Base-by-base conservation (phyloP, 2,329 filamentous ascomycete genomes). In the Shiraia sp. region DNA sequence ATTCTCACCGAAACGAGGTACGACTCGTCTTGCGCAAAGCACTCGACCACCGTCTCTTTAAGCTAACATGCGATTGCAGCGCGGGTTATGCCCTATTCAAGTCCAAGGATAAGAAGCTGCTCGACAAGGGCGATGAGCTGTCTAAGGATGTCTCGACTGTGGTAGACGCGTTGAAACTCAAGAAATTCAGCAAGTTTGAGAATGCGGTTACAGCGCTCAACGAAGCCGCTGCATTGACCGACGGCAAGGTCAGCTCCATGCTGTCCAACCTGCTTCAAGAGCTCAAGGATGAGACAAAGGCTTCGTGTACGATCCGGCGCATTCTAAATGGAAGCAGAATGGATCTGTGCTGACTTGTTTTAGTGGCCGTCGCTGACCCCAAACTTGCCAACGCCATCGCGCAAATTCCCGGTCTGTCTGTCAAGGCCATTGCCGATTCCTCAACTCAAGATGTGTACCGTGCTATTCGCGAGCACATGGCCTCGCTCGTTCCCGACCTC, bases 21-120 rank as follows among this genome's bases (percentile, higher is more conserved):
- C 30, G 55, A 12, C 14, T 32, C 36, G 29, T 29, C 9, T 26
- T 38, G 43, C 43, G 42, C 45, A 37, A 26, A 38, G 41, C 44
- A 45, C 30, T 31, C 26, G 13, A 15, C 24, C 19, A 23, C 17
- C 24, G 25, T 22, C 19, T 22, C 15, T n/a, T 14, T 35, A 25
- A 49, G 51, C 55, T 62, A 51, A 63, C 53, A 28, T 31, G 17
- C 5, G 22, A 41, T 63, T 87, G 87, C 66, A 89, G 88, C 74
- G 91, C 91, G 61, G 95, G 93, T 72, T 97, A 97, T 78, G 93
- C 91, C 73, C 83, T 99, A 72, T 90, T 99, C 79, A 97, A 99
- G 81, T 88, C 92, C 62, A 90, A 91, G 72, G 92, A 97, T 81
- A 97, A 96, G 83, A 97, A 97, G 79, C 82, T 97, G 46, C 79